Evolutionary conservation across 257 asterid genomes (phyloP), one percentile per base, ranked within the genome.

Genomic region (Forsythia viridissima): DNA sequence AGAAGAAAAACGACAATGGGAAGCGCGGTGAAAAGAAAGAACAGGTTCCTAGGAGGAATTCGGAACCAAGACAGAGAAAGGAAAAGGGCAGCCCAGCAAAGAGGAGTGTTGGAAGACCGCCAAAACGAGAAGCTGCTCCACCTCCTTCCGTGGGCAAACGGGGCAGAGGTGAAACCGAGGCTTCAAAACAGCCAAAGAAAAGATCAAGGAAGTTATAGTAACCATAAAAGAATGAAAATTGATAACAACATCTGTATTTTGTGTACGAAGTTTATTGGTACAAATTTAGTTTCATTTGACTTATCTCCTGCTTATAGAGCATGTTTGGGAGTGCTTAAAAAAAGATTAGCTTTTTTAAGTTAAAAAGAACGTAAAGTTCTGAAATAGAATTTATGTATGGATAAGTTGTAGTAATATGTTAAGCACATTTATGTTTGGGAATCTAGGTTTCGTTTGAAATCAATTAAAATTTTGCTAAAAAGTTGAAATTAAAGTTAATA

Each of bases 71-170:
- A 80, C 91, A 84, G 12, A 66, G 70, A 5, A 86, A 80, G 82
- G 79, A 80, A 80, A 89, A 89, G 82, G 82, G 83, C 24, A 88
- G 89, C 68, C 89, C 89, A 0, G 84, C 78, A 39, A 90, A 89
- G 88, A 87, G 85, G 86, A 84, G 82, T 20, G 85, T 89, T 0
- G 95, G 93, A 36, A 73, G 95, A 85, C 93, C 93, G 4, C 92
- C 95, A 0, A 90, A 90, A 71, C 82, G 91, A 84, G 95, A 87
- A 30, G 85, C 86, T 5, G 85, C 83, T 20, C 85, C 80, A 15
- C 18, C 87, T 11, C 85, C 85, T 36, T 68, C 82, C 0, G 42
- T 44, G 6, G 81, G 87, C 12, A 92, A 92, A 80, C 82, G 93
- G 40, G 85, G 83, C 8, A 74, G 85, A 75, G 89, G 15, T 1